Evolutionary conservation across 1,284 basidiomycete species (phyloP).

Genomic region (Cryptococcus sp.): DNA sequence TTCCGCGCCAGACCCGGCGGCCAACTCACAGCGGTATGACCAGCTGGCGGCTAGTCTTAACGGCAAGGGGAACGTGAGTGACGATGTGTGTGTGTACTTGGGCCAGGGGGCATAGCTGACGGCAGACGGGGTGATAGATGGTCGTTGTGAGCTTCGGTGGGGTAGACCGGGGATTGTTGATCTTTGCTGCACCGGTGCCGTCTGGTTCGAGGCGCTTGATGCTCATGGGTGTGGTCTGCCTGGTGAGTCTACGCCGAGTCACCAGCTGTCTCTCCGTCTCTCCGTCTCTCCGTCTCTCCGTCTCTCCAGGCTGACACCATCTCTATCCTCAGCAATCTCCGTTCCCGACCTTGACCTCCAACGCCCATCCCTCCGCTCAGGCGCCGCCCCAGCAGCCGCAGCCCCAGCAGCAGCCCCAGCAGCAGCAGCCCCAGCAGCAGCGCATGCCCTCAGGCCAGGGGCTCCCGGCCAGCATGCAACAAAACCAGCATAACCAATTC

Average conservation of each 20-base stretch:
- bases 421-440: neutral
- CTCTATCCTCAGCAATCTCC: neutral
- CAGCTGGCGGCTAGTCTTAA: slow-evolving; percentile 15
- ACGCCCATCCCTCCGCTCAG: neutral
- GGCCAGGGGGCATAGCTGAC: neutral
- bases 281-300: too few species aligned
- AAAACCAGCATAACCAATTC: slow-evolving; percentile 2
- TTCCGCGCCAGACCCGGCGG: neutral
- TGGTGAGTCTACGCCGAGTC: too few species aligned
- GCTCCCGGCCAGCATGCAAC: slow-evolving; percentile 1
- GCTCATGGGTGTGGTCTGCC: slow-evolving; percentile 24
- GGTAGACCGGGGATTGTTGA: slow-evolving; percentile 19
- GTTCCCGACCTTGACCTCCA: neutral
- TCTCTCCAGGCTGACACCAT: neutral
- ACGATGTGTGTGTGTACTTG: neutral
- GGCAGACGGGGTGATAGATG: slow-evolving; percentile 10
- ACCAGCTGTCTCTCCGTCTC: too few species aligned
- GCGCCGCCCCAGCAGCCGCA: neutral
- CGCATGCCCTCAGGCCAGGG: neutral
- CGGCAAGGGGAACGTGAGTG: slow-evolving; percentile 15
- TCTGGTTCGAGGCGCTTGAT: slow-evolving; percentile 5
- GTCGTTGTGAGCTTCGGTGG: slow-evolving; percentile 15
- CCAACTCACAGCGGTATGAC: slow-evolving; percentile 1
- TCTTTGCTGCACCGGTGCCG: slow-evolving; percentile 17
- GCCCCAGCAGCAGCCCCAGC: neutral